Conservation (phyloP, 1,139 yeast species). For the Yamadazyma spencermartinsiae region DNA sequence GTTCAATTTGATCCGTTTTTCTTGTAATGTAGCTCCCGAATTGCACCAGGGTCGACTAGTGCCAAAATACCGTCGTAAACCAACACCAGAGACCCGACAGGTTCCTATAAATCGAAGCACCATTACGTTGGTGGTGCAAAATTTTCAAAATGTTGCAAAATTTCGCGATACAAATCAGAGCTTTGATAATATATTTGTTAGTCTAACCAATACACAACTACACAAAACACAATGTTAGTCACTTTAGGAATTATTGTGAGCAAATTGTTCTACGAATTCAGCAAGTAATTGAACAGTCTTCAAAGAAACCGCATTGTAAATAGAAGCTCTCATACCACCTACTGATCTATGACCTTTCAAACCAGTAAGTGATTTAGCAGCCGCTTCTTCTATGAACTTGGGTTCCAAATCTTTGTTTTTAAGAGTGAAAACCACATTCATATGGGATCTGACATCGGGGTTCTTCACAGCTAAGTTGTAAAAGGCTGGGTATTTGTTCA, state of each 20-base stretch:
- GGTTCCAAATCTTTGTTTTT: slow-evolving; percentile 62
- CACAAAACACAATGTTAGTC: no score
- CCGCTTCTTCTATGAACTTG: slow-evolving; percentile 61
- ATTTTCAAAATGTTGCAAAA: no score
- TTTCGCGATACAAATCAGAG: no score
- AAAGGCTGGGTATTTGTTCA: slow-evolving; percentile 65
- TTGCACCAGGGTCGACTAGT: neutral
- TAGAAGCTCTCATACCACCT: slow-evolving; percentile 94
- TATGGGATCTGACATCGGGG: slow-evolving; percentile 64
- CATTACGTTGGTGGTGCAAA: no score
- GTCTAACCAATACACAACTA: no score
- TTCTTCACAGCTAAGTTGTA: slow-evolving; percentile 67
- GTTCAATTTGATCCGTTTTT: neutral
- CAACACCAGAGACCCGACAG: no score
- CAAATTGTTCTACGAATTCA: slow-evolving; percentile 65
- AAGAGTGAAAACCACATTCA: slow-evolving; percentile 91
- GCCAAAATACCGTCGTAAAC: neutral
- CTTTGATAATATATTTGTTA: no score
- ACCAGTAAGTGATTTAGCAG: slow-evolving; percentile 57
- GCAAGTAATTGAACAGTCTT: slow-evolving; percentile 63
- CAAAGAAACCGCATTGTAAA: slow-evolving; percentile 81
- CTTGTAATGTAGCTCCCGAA: neutral
- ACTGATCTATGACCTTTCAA: slow-evolving; percentile 96
- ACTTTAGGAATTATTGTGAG: slow-evolving; percentile 35
- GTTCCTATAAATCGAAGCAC: no score